Evolutionary conservation across 495 filamentous ascomycete species (phyloP).

Genomic region (Entonaema liquescens): DNA sequence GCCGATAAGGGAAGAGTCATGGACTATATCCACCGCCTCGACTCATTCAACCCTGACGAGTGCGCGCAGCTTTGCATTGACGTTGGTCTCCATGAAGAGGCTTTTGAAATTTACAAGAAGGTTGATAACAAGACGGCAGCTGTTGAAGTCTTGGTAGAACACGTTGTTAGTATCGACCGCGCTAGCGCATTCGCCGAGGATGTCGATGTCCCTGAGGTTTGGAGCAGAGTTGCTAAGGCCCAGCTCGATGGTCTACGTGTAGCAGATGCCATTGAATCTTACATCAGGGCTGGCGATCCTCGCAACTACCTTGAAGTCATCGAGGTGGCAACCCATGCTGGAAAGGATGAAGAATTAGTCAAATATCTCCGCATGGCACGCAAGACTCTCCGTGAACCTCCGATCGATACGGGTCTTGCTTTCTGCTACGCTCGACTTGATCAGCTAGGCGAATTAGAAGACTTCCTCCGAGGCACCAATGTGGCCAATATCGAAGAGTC

Average conservation of each 20-base stretch:
- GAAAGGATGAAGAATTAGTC: constrained; percentile 97
- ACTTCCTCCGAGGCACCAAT: constrained; percentile 93
- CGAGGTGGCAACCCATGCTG: constrained; percentile 92
- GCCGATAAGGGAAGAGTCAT: constrained; percentile 94
- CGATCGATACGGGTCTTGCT: constrained; percentile 91
- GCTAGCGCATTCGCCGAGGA: constrained; percentile 97
- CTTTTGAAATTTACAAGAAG: constrained; percentile 99
- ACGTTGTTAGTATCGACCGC: constrained; percentile 97
- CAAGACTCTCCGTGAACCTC: constrained; percentile 92
- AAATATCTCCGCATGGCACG: constrained; percentile 97
- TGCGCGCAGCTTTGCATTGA: constrained; percentile 94
- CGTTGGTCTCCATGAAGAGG: constrained; percentile 94
- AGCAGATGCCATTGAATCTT: constrained; percentile 92
- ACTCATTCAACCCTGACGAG: constrained; percentile 88
- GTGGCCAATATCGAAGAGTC: constrained; percentile 95
- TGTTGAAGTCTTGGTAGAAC: constrained; percentile 91
- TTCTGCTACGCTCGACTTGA: constrained; percentile 93
- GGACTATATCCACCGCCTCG: constrained; percentile 94
- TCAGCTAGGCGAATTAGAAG: constrained; percentile 91
- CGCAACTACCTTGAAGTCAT: constrained; percentile 96
- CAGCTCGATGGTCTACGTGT: constrained; percentile 96
- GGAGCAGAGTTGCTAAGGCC: constrained; percentile 98
- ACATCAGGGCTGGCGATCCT: constrained; percentile 93
- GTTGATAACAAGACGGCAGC: constrained; percentile 86
- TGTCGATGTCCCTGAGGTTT: constrained; percentile 95